Base-by-base conservation (phyloP, 2,329 filamentous ascomycete genomes). In the Setomelanomma holmii region DNA sequence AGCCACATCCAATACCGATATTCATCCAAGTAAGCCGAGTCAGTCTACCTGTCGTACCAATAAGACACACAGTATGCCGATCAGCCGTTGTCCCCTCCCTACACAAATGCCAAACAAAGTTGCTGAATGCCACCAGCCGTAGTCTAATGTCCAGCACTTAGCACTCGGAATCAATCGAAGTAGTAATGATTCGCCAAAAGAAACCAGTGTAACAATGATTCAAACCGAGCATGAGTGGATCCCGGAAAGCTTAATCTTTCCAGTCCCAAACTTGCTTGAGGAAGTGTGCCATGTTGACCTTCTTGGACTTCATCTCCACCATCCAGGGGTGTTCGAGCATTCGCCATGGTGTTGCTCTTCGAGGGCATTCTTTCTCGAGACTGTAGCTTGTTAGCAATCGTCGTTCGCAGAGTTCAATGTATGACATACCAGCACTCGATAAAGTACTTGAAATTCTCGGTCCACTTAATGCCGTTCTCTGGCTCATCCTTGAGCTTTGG, bases 291-390 rank as follows among this genome's bases (percentile, higher is more conserved):
- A 99, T 98, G 77, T 98, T 98, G 73, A 99, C 95, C 64, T 95
- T 91, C 82, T 97, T 98, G 48, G 86, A 83, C 68, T 89, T 89
- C 91, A 98, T 98, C 69, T 99, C 95, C 36, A 91, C 81, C 88
- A 99, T 96, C 95, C 95, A 99, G 1, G 95, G 95, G 78, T 99
- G 95, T 72, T 99, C 95, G 59, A 96, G 85, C 93, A 99, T 99
- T 68, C 93, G 90, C 95, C 95, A 99, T 11, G 95, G 95, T 53
- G 90, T 96, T 23, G 93, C 95, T 72, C 95, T 84, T 68, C 93
- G 86, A 51, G 83, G 84, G 17, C 91, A 88, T 65, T 97, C 91
- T 78, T 99, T 99, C 76, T 99, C 95, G 51, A 99, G 84, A 79
- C 95, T 98, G 51, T 43, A 27, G 17, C 1, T 23, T 16, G 56